These are phyloP conservation scores for Amylocystis lapponica DNA, from an alignment of 768 basidiomycete species.

Conservation along the genomic window DNA sequence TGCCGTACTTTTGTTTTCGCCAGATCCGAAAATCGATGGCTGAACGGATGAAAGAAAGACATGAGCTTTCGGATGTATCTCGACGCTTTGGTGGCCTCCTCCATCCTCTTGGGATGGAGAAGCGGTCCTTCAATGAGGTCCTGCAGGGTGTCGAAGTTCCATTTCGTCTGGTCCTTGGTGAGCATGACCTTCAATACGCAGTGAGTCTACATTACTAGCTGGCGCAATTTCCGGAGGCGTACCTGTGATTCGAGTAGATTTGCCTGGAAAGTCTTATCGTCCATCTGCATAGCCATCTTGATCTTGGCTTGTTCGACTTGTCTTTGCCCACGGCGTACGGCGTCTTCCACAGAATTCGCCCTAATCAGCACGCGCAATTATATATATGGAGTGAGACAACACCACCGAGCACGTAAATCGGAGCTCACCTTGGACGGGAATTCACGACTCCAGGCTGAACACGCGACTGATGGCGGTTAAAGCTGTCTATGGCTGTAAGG, in stretches of 20 bases:
- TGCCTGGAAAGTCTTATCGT: conserved; percentile 87
- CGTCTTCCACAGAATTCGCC: conserved; percentile 81
- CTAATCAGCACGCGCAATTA: conserved; percentile 27
- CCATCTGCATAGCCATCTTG: conserved; percentile 90
- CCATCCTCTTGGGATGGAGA: conserved; percentile 84
- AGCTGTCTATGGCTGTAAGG: conserved; percentile 83
- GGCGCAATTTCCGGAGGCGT: no score
- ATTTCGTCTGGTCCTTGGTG: conserved; percentile 84
- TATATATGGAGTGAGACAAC: neutral
- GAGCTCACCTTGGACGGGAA: conserved; percentile 56
- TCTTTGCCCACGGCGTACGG: conserved; percentile 79
- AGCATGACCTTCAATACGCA: conserved; percentile 91
- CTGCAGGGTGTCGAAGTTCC: conserved; percentile 87
- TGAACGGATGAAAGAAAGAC: conserved; percentile 90
- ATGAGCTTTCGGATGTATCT: conserved; percentile 89
- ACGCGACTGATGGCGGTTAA: conserved; percentile 82
- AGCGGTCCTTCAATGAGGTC: conserved; percentile 91
- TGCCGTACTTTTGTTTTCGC: conserved; percentile 52
- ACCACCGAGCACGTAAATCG: neutral
- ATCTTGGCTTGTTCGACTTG: conserved; percentile 89
- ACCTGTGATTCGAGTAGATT: conserved; percentile 85
- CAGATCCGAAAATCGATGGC: conserved; percentile 81
- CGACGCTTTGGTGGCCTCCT: conserved; percentile 89
- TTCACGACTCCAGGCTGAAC: conserved; percentile 51
- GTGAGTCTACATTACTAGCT: no score